phyloP scores from a whole-genome alignment of 1,284 basidiomycete genomes.

The Stygiomarasmius scandens region DNA sequence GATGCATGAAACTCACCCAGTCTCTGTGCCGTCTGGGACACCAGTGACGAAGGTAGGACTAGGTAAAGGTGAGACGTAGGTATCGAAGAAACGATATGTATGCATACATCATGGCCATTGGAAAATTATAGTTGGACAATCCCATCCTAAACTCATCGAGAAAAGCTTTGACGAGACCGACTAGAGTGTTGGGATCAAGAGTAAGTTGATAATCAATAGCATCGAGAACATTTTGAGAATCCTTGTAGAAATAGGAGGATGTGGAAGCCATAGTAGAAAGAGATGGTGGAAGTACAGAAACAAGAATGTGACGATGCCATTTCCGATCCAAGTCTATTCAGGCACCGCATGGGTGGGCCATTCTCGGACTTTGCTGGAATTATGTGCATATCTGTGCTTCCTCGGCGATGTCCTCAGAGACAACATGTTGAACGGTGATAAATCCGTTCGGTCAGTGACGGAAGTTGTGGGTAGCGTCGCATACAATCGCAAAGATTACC shows the following conservation, averaged over 20 bases:
- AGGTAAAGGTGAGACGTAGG: slow-evolving; percentile 18
- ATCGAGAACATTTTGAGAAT: slow-evolving; percentile 42
- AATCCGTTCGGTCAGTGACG: neutral
- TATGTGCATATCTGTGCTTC: neutral
- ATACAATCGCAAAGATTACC: too few species aligned
- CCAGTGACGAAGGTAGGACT: slow-evolving; percentile 90
- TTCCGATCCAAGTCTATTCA: neutral
- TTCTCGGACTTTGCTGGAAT: neutral
- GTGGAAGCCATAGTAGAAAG: slow-evolving; percentile 23
- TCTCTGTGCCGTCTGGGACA: slow-evolving; percentile 89
- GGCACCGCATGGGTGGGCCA: neutral
- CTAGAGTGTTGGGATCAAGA: slow-evolving; percentile 61
- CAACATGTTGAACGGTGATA: neutral
- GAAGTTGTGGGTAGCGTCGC: too few species aligned
- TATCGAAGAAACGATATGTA: neutral
- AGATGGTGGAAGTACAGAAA: slow-evolving; percentile 4
- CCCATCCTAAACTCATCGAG: slow-evolving; percentile 77
- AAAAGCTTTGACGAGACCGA: slow-evolving; percentile 77
- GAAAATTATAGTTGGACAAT: slow-evolving; percentile 68
- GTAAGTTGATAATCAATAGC: slow-evolving; percentile 72
- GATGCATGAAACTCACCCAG: slow-evolving; percentile 63
- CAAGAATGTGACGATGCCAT: neutral
- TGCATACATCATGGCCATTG: slow-evolving; percentile 88
- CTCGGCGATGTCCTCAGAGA: neutral
- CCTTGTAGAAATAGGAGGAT: slow-evolving; percentile 21